Evolutionary conservation across 78 protist genomes (phyloP), one percentile per base, ranked within the genome.

Genomic region (Speleostelium caveatum): DNA sequence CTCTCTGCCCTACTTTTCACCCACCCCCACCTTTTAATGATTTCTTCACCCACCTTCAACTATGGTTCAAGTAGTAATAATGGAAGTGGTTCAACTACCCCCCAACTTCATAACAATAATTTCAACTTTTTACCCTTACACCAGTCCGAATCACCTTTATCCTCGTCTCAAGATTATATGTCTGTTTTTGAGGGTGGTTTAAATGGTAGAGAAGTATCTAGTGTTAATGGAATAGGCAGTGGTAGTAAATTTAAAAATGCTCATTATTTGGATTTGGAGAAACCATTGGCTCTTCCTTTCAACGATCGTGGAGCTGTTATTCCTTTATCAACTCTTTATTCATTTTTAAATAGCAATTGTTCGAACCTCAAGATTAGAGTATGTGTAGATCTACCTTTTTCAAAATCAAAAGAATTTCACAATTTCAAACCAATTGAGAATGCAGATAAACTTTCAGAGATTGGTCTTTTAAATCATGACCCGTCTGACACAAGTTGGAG

Each of bases 371-470:
- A 69, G 39, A 41, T 83, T 19, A 24, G 91, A 56, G 74, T 83
- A 49, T 83, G 91, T n/a, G 53, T 83, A 0, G 91, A 83, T 45
- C 63, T 83, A 8, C 91, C 91, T 26, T 69, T 45, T 22, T 83
- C 91, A 36, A 83, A 42, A 42, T 35, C 24, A 2, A 83, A 83
- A 21, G 91, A 83, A 28, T 24, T 24, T 0, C n/a, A 61, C 17
- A 14, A 32, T 1, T 83, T 83, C 51, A 38, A 69, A 21, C 30
- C 75, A 55, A 83, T 69, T 42, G 71, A 45, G 32, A 67, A 67
- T 51, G 60, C 75, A 28, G 80, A 60, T 49, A 67, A 83, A 7
- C 19, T 83, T 55, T 55, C 65, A 16, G 91, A 83, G 26, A 26
- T 83, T 39, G 91, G 91, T 19, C 16, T 83, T 26, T 16, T 69